Evolutionary conservation across 768 basidiomycete species (phyloP).

Genomic region (Hericium coralloides): DNA sequence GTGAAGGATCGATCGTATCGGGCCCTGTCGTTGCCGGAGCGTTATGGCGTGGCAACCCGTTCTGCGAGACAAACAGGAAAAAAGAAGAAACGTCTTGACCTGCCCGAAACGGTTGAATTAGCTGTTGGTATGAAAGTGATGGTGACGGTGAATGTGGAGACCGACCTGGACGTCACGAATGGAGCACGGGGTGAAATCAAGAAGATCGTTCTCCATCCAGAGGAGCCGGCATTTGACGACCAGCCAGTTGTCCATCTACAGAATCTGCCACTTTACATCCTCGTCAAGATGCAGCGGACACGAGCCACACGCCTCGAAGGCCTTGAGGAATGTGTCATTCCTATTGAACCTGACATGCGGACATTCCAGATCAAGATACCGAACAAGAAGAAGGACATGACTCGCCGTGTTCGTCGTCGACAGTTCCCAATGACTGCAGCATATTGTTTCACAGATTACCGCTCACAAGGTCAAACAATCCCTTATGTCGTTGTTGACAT

Average conservation of each 20-base stretch:
- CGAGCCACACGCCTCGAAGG: slow-evolving; percentile 18
- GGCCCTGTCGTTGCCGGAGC: background rate
- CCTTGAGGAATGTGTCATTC: slow-evolving; percentile 23
- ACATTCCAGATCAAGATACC: background rate
- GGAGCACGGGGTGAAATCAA: slow-evolving; percentile 24
- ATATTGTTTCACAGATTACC: background rate
- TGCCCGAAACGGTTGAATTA: slow-evolving; percentile 16
- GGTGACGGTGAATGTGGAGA: slow-evolving; percentile 32
- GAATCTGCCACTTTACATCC: slow-evolving; percentile 22
- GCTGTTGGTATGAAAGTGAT: slow-evolving; percentile 31
- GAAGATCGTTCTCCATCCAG: slow-evolving; percentile 24
- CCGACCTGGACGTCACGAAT: slow-evolving; percentile 32
- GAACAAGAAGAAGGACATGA: background rate
- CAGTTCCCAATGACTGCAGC: background rate
- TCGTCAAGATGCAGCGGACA: slow-evolving; percentile 25
- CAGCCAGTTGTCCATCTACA: slow-evolving; percentile 17
- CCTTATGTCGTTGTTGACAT: background rate
- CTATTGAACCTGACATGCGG: slow-evolving; percentile 18
- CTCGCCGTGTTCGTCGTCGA: background rate
- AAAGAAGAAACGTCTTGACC: background rate
- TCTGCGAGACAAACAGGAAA: background rate
- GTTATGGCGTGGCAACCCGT: slow-evolving; percentile 7
- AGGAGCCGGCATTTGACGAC: slow-evolving; percentile 15
- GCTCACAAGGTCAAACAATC: background rate
- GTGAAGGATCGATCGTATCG: slow-evolving; percentile 8